These are phyloP conservation scores for Hanseniaspora meyeri DNA, from an alignment of 805 yeast species.

Conservation along the genomic window DNA sequence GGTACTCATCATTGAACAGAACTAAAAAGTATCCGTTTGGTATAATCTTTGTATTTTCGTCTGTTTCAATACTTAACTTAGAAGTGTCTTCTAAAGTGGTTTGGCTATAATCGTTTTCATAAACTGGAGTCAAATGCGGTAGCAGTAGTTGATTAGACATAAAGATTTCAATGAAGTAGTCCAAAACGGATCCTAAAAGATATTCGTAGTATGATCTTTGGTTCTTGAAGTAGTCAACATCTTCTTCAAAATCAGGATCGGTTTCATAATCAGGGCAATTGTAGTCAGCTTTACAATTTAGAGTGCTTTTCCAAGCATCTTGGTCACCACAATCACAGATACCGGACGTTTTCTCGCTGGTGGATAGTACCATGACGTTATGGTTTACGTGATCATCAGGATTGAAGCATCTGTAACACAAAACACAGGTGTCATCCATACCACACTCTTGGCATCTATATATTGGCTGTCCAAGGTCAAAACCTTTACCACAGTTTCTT, in stretches of 20 bases:
- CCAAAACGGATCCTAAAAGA: slow-evolving; percentile 27
- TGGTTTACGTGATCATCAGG: slow-evolving; percentile 56
- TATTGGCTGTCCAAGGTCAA: slow-evolving; percentile 50
- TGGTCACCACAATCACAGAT: slow-evolving; percentile 67
- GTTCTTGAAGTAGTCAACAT: background rate
- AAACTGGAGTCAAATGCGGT: background rate
- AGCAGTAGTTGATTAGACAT: slow-evolving; percentile 23
- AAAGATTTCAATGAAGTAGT: slow-evolving; percentile 33
- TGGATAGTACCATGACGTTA: slow-evolving; percentile 42
- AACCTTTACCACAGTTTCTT: slow-evolving; percentile 57
- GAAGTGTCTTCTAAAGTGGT: background rate
- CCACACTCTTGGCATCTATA: slow-evolving; percentile 69
- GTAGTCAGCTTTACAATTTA: slow-evolving; percentile 38
- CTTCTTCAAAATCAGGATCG: slow-evolving; percentile 10
- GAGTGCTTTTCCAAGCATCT: slow-evolving; percentile 43
- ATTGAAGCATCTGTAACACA: slow-evolving; percentile 63
- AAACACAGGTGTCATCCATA: slow-evolving; percentile 63
- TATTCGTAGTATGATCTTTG: slow-evolving; percentile 18
- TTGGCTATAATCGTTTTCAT: background rate
- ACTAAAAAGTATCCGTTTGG: slow-evolving; percentile 35
- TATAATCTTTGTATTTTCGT: background rate
- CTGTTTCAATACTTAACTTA: background rate
- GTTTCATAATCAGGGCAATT: slow-evolving; percentile 5
- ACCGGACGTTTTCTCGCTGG: slow-evolving; percentile 39
- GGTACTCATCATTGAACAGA: slow-evolving; percentile 73